phyloP scores from a whole-genome alignment of 2,329 filamentous ascomycete genomes.

The Bipolaris cookei region DNA sequence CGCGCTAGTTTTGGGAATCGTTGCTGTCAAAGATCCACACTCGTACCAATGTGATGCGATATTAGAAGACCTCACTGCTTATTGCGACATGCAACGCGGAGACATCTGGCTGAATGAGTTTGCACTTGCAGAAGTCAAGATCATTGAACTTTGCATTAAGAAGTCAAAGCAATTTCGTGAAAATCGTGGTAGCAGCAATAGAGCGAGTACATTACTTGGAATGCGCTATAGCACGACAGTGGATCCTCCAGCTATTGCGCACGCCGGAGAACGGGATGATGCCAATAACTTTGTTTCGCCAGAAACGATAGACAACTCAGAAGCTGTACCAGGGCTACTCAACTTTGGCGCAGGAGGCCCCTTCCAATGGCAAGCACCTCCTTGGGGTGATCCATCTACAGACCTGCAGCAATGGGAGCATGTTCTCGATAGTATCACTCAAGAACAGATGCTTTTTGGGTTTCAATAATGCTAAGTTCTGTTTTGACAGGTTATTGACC shows the following conservation, averaged over 20 bases:
- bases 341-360: slow-evolving; percentile 13
- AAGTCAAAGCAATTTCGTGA: slow-evolving; percentile 23
- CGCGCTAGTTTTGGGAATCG: slow-evolving; percentile 50
- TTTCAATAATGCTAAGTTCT: background rate
- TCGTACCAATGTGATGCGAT: slow-evolving; percentile 41
- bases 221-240: background rate
- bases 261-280: background rate
- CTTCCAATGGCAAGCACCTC: slow-evolving; percentile 23
- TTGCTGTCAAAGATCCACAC: slow-evolving; percentile 46
- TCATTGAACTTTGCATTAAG: slow-evolving; percentile 52
- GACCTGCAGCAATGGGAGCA: slow-evolving; percentile 29
- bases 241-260: background rate
- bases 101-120: slow-evolving; percentile 54
- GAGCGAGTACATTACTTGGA: background rate
- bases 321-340: slow-evolving; percentile 10
- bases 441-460: slow-evolving; percentile 15
- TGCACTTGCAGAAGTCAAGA: slow-evolving; percentile 51
- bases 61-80: slow-evolving; percentile 50
- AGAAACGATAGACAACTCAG: slow-evolving; percentile 9
- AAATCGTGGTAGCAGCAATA: background rate
- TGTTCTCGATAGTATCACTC: slow-evolving; percentile 26
- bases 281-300: slow-evolving; percentile 9
- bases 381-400: slow-evolving; percentile 24
- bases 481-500: no score
- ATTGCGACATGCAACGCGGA: slow-evolving; percentile 51